These are phyloP conservation scores for Exophiala calicioides DNA, from an alignment of 2,329 filamentous ascomycete genomes.

Conservation along the genomic window DNA sequence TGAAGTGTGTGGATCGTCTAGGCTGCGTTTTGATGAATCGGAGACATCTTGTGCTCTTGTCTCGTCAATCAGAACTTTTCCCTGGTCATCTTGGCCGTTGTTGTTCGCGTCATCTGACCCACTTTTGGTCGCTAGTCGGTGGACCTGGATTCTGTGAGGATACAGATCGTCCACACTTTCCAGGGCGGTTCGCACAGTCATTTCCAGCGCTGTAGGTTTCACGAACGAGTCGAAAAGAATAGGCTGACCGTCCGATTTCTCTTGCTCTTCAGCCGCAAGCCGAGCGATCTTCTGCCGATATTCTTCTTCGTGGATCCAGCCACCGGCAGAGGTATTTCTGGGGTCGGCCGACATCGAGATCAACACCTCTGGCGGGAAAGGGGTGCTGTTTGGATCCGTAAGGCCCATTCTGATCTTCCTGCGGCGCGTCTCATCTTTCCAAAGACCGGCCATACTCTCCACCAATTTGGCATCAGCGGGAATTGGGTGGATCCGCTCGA, in stretches of 20 bases:
- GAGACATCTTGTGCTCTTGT: slow-evolving; percentile 3
- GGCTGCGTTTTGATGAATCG: not conserved
- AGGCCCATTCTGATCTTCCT: slow-evolving; percentile 72
- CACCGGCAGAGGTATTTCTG: slow-evolving; percentile 69
- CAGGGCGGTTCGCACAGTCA: slow-evolving; percentile 70
- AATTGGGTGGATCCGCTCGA: slow-evolving; percentile 67
- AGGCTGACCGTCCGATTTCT: slow-evolving; percentile 45
- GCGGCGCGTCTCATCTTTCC: slow-evolving; percentile 83
- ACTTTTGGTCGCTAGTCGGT: not conserved
- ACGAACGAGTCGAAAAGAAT: slow-evolving; percentile 69
- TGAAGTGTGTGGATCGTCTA: slow-evolving; percentile 1
- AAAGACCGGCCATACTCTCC: slow-evolving; percentile 89
- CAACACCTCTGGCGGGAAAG: slow-evolving; percentile 78
- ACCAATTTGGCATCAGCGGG: slow-evolving; percentile 76
- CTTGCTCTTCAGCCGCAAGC: slow-evolving; percentile 66
- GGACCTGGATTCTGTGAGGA: slow-evolving; percentile 59
- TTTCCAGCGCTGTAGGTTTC: slow-evolving; percentile 53
- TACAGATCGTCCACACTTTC: slow-evolving; percentile 88
- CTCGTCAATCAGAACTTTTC: slow-evolving; percentile 20
- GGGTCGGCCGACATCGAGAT: slow-evolving; percentile 86
- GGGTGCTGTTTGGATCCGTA: slow-evolving; percentile 65
- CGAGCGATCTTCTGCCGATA: slow-evolving; percentile 66
- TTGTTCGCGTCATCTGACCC: not conserved
- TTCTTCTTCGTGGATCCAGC: slow-evolving; percentile 92
- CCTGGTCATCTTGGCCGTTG: slow-evolving; percentile 4